phyloP scores from a whole-genome alignment of 176 grass and related monocot genomes.

The Microstegium vimineum region DNA sequence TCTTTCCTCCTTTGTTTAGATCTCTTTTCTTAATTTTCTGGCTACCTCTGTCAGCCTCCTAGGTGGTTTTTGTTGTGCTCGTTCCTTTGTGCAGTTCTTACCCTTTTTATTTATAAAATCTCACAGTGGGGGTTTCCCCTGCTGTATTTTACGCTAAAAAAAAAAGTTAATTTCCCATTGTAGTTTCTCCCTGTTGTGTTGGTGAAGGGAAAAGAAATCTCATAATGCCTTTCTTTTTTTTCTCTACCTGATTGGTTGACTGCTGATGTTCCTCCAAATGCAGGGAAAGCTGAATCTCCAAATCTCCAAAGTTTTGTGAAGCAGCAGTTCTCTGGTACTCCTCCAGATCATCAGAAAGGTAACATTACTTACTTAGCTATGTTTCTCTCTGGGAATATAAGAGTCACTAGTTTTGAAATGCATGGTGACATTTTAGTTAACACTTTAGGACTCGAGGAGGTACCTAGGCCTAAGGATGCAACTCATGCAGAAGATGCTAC shows the following conservation, averaged over 20 bases:
- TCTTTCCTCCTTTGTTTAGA: no score
- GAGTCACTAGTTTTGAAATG: background rate
- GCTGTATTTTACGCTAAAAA: no score
- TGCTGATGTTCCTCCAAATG: conserved; percentile 10
- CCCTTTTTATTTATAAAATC: no score
- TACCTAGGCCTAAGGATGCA: background rate
- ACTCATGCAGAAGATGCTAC: conserved; percentile 32
- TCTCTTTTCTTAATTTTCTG: no score
- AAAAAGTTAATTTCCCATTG: background rate
- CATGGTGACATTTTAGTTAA: background rate
- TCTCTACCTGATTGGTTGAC: background rate
- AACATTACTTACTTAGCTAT: background rate
- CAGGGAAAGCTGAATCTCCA: conserved; percentile 57
- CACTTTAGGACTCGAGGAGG: conserved; percentile 21
- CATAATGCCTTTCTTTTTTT: background rate
- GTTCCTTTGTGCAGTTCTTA: no score
- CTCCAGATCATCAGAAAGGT: conserved; percentile 36
- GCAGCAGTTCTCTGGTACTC: conserved; percentile 45
- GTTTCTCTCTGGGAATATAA: background rate
- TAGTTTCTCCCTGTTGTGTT: background rate
- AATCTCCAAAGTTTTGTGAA: conserved; percentile 68
- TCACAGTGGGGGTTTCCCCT: no score
- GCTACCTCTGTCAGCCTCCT: no score
- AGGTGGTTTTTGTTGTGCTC: no score
- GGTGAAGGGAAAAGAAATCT: background rate